These are phyloP conservation scores for Scalesia atractyloides DNA, from an alignment of 129 eudicot genomes.

Conservation along the genomic window DNA sequence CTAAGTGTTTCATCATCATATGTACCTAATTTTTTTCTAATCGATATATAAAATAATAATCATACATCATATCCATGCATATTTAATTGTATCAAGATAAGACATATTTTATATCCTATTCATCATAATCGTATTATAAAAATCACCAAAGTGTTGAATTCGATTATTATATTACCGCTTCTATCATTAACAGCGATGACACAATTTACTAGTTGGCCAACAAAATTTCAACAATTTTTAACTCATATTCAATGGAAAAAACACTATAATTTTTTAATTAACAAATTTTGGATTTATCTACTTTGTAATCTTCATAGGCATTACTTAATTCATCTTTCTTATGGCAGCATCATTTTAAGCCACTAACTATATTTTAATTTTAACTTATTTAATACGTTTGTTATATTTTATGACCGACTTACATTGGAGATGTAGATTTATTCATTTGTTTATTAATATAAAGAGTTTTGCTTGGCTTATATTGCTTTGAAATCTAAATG, in stretches of 20 bases:
- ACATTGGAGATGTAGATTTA: constrained; percentile 32
- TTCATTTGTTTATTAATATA: constrained; percentile 14
- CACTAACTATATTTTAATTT: constrained; percentile 34
- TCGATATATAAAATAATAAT: constrained; percentile 21
- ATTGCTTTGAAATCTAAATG: constrained; percentile 45
- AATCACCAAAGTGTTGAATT: constrained; percentile 25
- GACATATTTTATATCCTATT: constrained; percentile 15
- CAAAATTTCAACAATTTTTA: constrained; percentile 25
- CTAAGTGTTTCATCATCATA: constrained; percentile 31
- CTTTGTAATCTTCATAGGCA: constrained; percentile 10
- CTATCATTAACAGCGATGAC: constrained; percentile 38
- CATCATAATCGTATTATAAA: not conserved
- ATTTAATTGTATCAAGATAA: constrained; percentile 36
- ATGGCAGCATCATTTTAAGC: constrained; percentile 39
- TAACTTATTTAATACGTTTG: constrained; percentile 22
- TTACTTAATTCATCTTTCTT: constrained; percentile 19
- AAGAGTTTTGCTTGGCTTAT: constrained; percentile 45
- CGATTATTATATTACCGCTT: constrained; percentile 12
- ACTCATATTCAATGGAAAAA: not conserved
- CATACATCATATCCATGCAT: constrained; percentile 20
- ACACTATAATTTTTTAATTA: not conserved
- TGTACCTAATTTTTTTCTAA: constrained; percentile 35
- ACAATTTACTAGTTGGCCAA: constrained; percentile 34
- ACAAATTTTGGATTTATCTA: constrained; percentile 21
- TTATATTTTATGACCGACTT: constrained; percentile 39